phyloP scores from a whole-genome alignment of 2,329 filamentous ascomycete genomes.

The Cercospora canescens region DNA sequence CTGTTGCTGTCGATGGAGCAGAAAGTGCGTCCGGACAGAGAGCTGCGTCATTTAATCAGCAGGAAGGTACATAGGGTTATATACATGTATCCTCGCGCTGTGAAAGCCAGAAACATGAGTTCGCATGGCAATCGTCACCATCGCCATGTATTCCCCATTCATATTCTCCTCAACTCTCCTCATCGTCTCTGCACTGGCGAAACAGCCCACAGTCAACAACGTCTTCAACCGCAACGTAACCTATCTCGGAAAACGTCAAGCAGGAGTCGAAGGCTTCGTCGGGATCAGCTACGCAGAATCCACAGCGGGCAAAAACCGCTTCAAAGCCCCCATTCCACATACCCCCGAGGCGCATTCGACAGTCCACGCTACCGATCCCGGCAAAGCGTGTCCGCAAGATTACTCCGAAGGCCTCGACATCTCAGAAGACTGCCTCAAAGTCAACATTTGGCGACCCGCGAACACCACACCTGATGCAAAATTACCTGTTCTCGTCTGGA shows the following conservation, averaged over 20 bases:
- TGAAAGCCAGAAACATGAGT: neutral
- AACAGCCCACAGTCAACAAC: neutral
- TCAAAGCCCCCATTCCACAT: constrained; percentile 33
- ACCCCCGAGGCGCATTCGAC: constrained; percentile 18
- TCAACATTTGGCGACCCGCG: constrained; percentile 29
- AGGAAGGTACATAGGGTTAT: too few relatives aligned
- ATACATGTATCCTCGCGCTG: neutral
- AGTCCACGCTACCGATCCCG: constrained; percentile 31
- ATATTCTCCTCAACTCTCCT: neutral
- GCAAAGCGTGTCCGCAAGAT: constrained; percentile 35
- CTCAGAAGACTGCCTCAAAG: constrained; percentile 34
- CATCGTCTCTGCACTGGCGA: neutral
- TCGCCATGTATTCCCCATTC: neutral
- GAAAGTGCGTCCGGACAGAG: too few relatives aligned
- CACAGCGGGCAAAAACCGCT: constrained; percentile 34
- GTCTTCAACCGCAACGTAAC: constrained; percentile 16
- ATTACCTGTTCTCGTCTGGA: constrained; percentile 42
- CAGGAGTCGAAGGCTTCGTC: constrained; percentile 36
- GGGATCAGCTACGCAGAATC: constrained; percentile 37
- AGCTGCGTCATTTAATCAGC: too few relatives aligned
- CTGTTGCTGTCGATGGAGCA: too few relatives aligned
- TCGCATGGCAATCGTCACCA: neutral
- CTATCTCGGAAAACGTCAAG: constrained; percentile 29
- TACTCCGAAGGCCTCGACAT: constrained; percentile 14
- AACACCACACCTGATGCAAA: constrained; percentile 26